Base-by-base conservation (phyloP, 2,329 filamentous ascomycete genomes). In the Pyrenophora teres region DNA sequence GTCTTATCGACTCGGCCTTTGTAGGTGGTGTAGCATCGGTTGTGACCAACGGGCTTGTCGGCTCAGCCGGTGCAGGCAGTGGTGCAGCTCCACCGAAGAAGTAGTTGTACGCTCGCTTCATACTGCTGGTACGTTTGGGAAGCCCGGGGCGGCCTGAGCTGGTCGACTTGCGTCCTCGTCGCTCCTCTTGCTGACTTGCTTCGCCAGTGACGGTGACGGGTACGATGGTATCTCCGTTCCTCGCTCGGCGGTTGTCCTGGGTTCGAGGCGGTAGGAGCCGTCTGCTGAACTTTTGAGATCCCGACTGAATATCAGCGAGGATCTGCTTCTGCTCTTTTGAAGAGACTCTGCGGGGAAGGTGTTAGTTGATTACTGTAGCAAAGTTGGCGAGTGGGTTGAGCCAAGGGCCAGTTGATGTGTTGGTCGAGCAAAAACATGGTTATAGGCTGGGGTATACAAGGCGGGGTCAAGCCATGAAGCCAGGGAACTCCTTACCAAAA, bases 41-140 rank as follows among this genome's bases (percentile, higher is more conserved):
- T 13, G 67, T 66, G 15, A 62, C 65, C 32, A 65, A 55, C 4
- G 67, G 67, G 6, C 65, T 66, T 6, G 64, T 64, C 10, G 70
- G 69, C 25, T 62, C 61, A 19, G 61, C 56, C 21, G 67, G 65
- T 4, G 62, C 57, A 7, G 63, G 60, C 35, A 56, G 58, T 6
- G 63, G 56, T 21, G 59, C 42, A 18, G 39, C 35, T 36, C 62
- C 64, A 40, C 71, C 71, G 52, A 75, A 75, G 44, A 75, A 74
- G 54, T 74, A 75, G 58, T 73, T 72, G 64, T 74, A 74, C 8
- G 71, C 71, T 50, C 72, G 64, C 54, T 66, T 65, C 72, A 75
- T 75, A 42, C 70, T 74, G 72, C 67, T 71, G 21, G 63, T 68
- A 23, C 71, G 68, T 50, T 71, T 72, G 49, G 68, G 70, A 16